Evolutionary conservation across 148 eudicot genomes (phyloP), one percentile per base, ranked within the genome.

Genomic region (Hydrangea macrophylla): DNA sequence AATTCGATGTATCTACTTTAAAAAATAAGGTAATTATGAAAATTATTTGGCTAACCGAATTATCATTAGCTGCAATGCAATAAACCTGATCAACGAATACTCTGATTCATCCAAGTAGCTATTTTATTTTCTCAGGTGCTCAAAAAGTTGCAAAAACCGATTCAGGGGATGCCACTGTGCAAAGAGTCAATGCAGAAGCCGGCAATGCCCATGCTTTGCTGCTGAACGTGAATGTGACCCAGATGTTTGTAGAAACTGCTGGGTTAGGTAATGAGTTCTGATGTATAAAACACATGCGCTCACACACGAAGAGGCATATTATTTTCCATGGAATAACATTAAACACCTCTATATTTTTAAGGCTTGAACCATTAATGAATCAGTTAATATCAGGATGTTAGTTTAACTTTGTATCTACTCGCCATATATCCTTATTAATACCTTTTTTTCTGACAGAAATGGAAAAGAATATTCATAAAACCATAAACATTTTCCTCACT

Each of bases 131-230:
- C n/a, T n/a, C 81, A 94, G 99, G 84, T 90, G 99, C 71, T 82
- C 96, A 62, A 94, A 87, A 75, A 79, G 85, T 82, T 94, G 99
- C 79, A 94, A 89, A 78, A 94, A 88, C 64, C 82, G 87, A 60
- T 90, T 88, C 73, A 78, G 97, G 73, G 99, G 99, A 80, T 94
- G 99, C 68, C 99, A 90, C 78, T 94, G 99, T 84, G 99, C 96
- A 59, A 94, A 94, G 78, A 84, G 97, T 76, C 99, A 90, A 79
- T 94, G 99, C 83, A 85, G 90, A 87, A 90, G 92, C 79, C 78
- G 90, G 37, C 96, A 94, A 76, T 94, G 99, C 73, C 99, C 99
- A 44, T 94, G 99, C 71, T 94, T 82, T 84, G 96, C 97, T 30
- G 95, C 97, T 70, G 83, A 85, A 59, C 97, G 99, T 66, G 99